Evolutionary conservation across 1,284 basidiomycete genomes (phyloP), one percentile per base, ranked within the genome.

Genomic region (Puccinia novopanici): DNA sequence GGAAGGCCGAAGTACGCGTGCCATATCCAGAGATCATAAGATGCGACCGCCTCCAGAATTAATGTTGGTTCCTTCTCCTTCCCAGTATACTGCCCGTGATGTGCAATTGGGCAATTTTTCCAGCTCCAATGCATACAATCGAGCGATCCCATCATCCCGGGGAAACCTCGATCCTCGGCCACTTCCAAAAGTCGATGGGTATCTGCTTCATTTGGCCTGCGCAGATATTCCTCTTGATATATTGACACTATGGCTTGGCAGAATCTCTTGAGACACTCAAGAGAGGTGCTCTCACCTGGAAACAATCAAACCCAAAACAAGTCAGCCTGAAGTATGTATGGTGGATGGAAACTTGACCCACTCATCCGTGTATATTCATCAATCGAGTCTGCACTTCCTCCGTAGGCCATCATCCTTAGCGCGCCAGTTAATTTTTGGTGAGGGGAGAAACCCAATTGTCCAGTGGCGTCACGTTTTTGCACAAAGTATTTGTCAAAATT

Each of bases 401-500:
- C 74, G 50, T 75, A 75, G 0, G 59, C 74, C 40, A 75, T 40
- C 59, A 57, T 27, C n/a, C 74, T 61, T 19, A 75, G 30, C 3
- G 74, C 74, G 3, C 6, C 27, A 2, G 68, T 50, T 8, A 71
- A 27, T 45, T 71, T 71, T 71, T 71, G 68, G 9, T 9, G 6
- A 12, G 50, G 4, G 17, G 68, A 50, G 10, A 71, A 71, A 17
- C 68, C 68, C 13, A 24, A 50, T 6, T 45, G 13, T 48, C 68
- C 68, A n/a, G 68, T 10, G 27, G 68, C 68, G 42, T 71, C 61
- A 17, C 61, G 24, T 27, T 75, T 57, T 37, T 48, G 52, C 2
- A 63, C 34, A 65, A 65, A 75, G 42, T 75, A 65, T 2, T 15
- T n/a, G 27, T 75, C 37, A n/a, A 48, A 2, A 42, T 83, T 73